Conservation (phyloP, 1,284 basidiomycete species). For the Cutaneotrichosporon cyanovorans region DNA sequence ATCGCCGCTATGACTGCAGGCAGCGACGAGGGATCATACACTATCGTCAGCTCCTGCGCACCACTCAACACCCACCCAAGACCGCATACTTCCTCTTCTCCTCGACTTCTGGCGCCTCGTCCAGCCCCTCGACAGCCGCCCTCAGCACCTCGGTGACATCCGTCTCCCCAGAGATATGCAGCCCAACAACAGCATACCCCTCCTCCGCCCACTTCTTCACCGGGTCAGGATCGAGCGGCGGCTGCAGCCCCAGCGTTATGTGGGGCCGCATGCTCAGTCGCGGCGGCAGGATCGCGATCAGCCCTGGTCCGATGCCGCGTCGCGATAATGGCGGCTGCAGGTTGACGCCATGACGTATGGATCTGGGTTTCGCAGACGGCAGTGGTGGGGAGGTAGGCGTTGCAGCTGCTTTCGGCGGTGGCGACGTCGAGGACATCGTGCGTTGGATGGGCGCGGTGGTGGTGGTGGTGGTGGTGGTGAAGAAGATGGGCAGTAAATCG, state of each 20-base stretch:
- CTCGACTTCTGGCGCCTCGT: constrained; percentile 5
- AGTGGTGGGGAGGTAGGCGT: neutral
- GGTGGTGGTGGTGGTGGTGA: too few relatives aligned
- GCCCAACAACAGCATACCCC: constrained; percentile 15
- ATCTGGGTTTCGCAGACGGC: neutral
- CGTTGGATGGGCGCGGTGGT: too few relatives aligned
- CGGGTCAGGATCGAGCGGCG: constrained; percentile 18
- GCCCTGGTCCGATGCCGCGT: constrained; percentile 13
- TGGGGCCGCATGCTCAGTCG: constrained; percentile 10
- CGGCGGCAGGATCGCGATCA: constrained; percentile 12
- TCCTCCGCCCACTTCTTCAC: constrained; percentile 21
- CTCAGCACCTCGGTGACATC: constrained; percentile 10
- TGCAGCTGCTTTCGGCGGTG: neutral
- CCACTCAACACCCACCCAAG: constrained; percentile 8
- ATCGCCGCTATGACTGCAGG: constrained; percentile 8
- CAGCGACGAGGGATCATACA: constrained; percentile 17
- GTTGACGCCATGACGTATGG: constrained; percentile 3
- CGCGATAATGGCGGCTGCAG: constrained; percentile 16
- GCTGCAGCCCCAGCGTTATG: constrained; percentile 1
- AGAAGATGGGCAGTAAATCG: too few relatives aligned
- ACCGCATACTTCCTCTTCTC: constrained; percentile 6
- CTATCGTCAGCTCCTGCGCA: constrained; percentile 5
- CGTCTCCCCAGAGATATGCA: constrained; percentile 6
- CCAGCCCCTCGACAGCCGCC: constrained; percentile 12
- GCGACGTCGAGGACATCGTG: neutral